A percentile compares a stretch with the other conserved stretches of the same genome.
Conservation (phyloP, 2,329 filamentous ascomycete species). For the Colletotrichum scovillei region DNA sequence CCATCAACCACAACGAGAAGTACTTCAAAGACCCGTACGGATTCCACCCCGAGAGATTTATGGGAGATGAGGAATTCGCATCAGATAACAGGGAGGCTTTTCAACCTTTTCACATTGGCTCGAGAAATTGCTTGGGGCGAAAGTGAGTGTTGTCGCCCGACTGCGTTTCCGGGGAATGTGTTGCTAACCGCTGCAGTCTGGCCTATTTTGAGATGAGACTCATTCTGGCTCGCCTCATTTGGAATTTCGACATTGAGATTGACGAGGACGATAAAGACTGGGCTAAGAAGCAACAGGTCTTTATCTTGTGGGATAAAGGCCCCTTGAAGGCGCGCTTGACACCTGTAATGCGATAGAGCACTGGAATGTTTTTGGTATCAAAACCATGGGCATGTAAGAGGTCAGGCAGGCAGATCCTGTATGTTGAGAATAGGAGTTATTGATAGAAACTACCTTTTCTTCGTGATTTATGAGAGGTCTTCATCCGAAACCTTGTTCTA, state of each 20-base stretch:
- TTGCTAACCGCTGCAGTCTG: constrained; percentile 46
- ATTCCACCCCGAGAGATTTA: constrained; percentile 19
- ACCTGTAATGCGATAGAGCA: neutral
- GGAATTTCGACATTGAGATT: constrained; percentile 59
- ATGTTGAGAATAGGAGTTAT: neutral
- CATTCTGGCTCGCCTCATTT: constrained; percentile 58
- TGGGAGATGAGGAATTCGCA: constrained; percentile 6
- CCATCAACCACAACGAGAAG: neutral
- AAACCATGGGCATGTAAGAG: neutral
- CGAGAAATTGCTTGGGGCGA: neutral
- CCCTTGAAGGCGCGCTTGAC: constrained; percentile 5
- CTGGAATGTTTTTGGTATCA: neutral
- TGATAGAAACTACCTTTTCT: neutral
- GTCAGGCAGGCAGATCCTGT: neutral
- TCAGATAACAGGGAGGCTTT: constrained; percentile 52
- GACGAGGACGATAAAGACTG: constrained; percentile 50
- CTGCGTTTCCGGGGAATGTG: neutral
- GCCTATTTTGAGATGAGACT: constrained; percentile 62
- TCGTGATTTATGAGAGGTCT: neutral
- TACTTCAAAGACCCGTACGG: constrained; percentile 6
- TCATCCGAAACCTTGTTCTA: neutral
- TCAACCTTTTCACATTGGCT: constrained; percentile 52
- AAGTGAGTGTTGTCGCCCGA: neutral
- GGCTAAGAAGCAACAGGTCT: constrained; percentile 50
- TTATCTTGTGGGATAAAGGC: constrained; percentile 47